Conservation (phyloP, 805 yeast species). For the Ogataea methylovora region DNA sequence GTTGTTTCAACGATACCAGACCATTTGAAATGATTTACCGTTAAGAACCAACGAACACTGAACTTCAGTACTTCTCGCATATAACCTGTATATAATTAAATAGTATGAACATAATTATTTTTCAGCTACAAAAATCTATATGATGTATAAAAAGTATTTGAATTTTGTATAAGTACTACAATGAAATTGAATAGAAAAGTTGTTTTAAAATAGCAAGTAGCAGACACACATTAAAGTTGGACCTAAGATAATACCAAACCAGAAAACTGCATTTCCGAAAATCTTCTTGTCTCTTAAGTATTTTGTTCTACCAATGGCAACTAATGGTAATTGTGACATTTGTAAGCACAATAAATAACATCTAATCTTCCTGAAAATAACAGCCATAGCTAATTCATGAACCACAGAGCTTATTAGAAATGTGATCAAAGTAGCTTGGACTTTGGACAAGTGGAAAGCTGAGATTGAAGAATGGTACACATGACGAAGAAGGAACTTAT, state of each 20-base stretch:
- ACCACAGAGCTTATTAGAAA: constrained; percentile 73
- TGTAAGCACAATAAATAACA: constrained; percentile 78
- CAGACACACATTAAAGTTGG: constrained; percentile 84
- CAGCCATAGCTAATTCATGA: constrained; percentile 91
- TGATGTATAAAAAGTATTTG: neutral
- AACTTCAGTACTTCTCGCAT: too few relatives aligned
- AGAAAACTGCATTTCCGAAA: constrained; percentile 76
- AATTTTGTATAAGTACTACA: neutral
- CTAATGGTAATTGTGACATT: constrained; percentile 81
- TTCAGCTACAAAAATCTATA: too few relatives aligned
- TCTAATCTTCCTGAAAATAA: constrained; percentile 69
- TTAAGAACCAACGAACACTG: too few relatives aligned
- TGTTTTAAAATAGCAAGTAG: constrained; percentile 70
- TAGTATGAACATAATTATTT: too few relatives aligned
- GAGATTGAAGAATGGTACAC: constrained; percentile 89
- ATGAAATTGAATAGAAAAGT: too few relatives aligned
- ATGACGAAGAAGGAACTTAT: constrained; percentile 80
- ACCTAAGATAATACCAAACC: constrained; percentile 87
- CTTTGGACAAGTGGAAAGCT: constrained; percentile 56
- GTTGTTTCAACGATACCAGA: constrained; percentile 90
- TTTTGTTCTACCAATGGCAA: constrained; percentile 52
- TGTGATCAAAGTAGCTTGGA: constrained; percentile 67
- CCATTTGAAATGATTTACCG: constrained; percentile 92
- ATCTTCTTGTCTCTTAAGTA: constrained; percentile 47
- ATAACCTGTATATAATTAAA: too few relatives aligned